Conservation (phyloP, 1,284 basidiomycete genomes). For the Cutaneotrichosporon cutaneum region DNA sequence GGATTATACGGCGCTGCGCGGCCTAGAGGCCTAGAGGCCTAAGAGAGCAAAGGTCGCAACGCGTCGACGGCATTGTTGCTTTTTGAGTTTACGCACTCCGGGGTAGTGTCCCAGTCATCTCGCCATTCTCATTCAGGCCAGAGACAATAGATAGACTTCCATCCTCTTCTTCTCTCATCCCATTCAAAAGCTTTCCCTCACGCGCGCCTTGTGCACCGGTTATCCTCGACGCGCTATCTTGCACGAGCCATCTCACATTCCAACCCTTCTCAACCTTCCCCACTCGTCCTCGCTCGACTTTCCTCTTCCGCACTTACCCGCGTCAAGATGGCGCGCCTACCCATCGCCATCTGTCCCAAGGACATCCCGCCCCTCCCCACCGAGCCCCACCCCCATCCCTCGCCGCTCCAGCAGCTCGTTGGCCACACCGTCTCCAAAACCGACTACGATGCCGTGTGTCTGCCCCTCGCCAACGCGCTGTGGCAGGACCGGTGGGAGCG, state of each 20-base stretch:
- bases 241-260: neutral
- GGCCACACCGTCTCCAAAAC: slow-evolving; percentile 39
- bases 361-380: slow-evolving; percentile 38
- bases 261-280: neutral
- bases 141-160: too few relatives aligned
- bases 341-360: slow-evolving; percentile 38
- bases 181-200: neutral
- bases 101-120: too few relatives aligned
- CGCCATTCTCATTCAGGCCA: too few relatives aligned
- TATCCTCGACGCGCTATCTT: neutral
- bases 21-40: too few relatives aligned
- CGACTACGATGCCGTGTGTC: slow-evolving; percentile 62
- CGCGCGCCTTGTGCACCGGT: neutral
- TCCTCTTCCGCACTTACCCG: neutral
- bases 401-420: slow-evolving; percentile 43
- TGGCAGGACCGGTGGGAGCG: slow-evolving; percentile 88
- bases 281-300: neutral
- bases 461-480: slow-evolving; percentile 80
- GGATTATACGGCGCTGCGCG: too few relatives aligned
- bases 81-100: too few relatives aligned
- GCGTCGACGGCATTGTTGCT: too few relatives aligned
- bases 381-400: slow-evolving; percentile 36
- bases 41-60: too few relatives aligned
- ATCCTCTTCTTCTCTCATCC: neutral
- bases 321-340: slow-evolving; percentile 24